Base-by-base conservation (phyloP, 179 eudicot genomes). In the Patellifolia procumbens region DNA sequence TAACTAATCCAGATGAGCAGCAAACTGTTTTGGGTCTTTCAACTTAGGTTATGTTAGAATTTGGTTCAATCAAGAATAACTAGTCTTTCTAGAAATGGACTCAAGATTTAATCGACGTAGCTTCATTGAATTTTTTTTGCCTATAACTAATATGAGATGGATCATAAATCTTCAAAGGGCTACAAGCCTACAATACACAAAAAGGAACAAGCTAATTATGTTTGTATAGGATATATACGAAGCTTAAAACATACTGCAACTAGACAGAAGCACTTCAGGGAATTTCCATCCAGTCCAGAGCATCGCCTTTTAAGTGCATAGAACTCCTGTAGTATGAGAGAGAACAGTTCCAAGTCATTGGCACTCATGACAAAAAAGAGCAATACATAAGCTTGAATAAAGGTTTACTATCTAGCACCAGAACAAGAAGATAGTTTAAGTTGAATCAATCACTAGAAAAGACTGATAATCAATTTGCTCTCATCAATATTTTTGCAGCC, bases 251-350 rank as follows among this genome's bases (percentile, higher is more conserved):
- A 64, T 86, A 91, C 97, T 48, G 97, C 89, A 70, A 91, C 91
- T 67, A 91, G 79, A 82, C 97, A 91, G 60, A 79, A 86, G 87
- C 92, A 91, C 83, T 84, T 86, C 68, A 88, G 75, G 29, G 90
- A 90, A 78, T 86, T 91, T 76, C 94, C 90, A 66, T 88, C 92
- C 70, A 73, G 86, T 24, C 92, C 89, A 73, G 79, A 74, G 81
- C 92, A 91, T 67, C 91, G 86, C 72, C 89, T 81, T 85, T 91
- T 91, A 76, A 91, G 78, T 78, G 90, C 88, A 82, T 90, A 86
- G 79, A 91, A 91, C 78, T 91, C 97, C 97, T 91, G 87, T 70
- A 69, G 67, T 53, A 66, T 58, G 39, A 59, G 39, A 68, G 4
- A 22, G 42, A 45, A 49, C 34, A 68, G 35, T 35, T 15, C 12